A percentile compares a stretch with the other conserved stretches of the same genome.
phyloP scores from a whole-genome alignment of 2,329 filamentous ascomycete genomes.

The Hymenoscyphus repandus region DNA sequence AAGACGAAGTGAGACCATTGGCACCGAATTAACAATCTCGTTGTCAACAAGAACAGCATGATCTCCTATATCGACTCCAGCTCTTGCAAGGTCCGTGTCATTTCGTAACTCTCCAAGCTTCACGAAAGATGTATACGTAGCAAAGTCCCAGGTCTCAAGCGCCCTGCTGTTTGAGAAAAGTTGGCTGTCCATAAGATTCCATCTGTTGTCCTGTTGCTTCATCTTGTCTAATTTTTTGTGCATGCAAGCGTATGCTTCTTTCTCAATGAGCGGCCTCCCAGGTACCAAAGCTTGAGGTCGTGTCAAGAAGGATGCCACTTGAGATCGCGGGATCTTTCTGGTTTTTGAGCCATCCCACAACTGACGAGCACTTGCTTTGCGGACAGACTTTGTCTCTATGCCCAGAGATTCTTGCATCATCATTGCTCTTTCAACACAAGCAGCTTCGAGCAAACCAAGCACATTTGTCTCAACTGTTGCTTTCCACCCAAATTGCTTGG shows the following conservation, averaged over 20 bases:
- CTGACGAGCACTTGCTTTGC: conserved; percentile 10
- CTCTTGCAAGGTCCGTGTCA: conserved; percentile 23
- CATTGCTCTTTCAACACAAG: conserved; percentile 19
- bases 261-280: background rate
- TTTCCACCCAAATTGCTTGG: conserved; percentile 23
- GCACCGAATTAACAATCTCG: conserved; percentile 22
- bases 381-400: conserved; percentile 2
- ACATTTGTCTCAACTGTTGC: conserved; percentile 11
- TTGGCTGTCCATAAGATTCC: background rate
- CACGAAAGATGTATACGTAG: conserved; percentile 15
- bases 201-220: background rate
- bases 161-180: background rate
- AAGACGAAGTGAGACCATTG: conserved; percentile 28
- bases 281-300: background rate
- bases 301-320: conserved; percentile 16
- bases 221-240: background rate
- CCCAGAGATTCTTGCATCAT: conserved; percentile 10
- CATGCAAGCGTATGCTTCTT: background rate
- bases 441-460: conserved; percentile 18
- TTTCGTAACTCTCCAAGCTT: conserved; percentile 27
- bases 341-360: conserved; percentile 15
- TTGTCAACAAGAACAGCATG: conserved; percentile 16
- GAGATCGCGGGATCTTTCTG: conserved; percentile 14
- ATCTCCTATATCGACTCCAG: conserved; percentile 19
- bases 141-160: conserved; percentile 23